Evolutionary conservation across 495 filamentous ascomycete species (phyloP), one percentile per base, ranked within the genome.

Genomic region (Aspergillus egyptiacus): DNA sequence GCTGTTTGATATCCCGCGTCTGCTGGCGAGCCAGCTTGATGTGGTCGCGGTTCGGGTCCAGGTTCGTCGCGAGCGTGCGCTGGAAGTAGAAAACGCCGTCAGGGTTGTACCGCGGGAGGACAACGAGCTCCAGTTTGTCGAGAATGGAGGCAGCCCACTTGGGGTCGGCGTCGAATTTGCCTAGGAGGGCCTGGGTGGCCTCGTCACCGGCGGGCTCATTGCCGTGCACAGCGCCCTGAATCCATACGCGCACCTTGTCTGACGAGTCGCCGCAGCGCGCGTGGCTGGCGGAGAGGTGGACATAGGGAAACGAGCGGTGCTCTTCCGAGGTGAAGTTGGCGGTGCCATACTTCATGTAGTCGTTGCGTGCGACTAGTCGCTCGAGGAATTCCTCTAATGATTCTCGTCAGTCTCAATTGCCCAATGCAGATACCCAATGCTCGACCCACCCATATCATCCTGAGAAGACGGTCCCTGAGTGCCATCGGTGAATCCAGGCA

Each of bases 311-410:
- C 8, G 43, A 46, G 31, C 43, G 43, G 31, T 31, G 28, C 43
- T 46, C 43, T 46, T 46, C 43, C 23, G 43, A 46, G 15, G 43
- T 46, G 43, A 46, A 46, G 43, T 46, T 46, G 43, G 43, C 43
- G 30, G 19, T 46, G 19, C 14, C 30, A n/a, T 34, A 35, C 5
- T 28, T 46, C 28, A 46, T 46, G 30, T 46, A 46, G 33, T 46
- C 18, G 31, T 46, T 46, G 14, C 43, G 43, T 35, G 20, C 43
- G n/a, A 19, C 30, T 3, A 46, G 15, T 20, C 23, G 10, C 43
- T 46, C 43, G 31, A 46, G 43, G 18, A 46, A 46, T 33, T 13
- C 30, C 43, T 46, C 42, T 45, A 23, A 30, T 30, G 13, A n/a
- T n/a, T n/a, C n/a, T 30, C 23, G 40, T 44, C 14, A 41, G 38